phyloP scores from a whole-genome alignment of 2,329 filamentous ascomycete species.

The Pestalotiopsis sp. region DNA sequence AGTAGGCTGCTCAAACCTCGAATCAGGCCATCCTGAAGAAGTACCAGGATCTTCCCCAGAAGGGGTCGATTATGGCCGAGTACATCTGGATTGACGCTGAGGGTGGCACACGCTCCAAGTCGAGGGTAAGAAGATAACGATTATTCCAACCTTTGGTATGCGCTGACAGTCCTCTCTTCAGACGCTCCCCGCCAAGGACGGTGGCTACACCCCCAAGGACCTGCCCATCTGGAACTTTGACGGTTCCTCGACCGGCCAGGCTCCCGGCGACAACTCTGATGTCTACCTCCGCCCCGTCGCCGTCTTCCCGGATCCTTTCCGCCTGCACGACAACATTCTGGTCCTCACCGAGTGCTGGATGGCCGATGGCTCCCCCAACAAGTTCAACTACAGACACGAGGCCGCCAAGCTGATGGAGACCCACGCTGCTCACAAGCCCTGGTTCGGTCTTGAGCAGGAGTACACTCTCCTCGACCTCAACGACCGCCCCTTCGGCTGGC shows the following conservation, averaged over 20 bases:
- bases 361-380: conserved; percentile 91
- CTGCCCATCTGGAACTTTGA: conserved; percentile 61
- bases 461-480: conserved; percentile 89
- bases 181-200: conserved; percentile 49
- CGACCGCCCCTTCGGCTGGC: conserved; percentile 90
- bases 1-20: background rate
- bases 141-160: background rate
- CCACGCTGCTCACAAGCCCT: conserved; percentile 81
- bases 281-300: conserved; percentile 93
- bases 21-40: conserved; percentile 61
- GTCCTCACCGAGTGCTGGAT: conserved; percentile 96
- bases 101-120: conserved; percentile 90
- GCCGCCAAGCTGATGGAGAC: conserved; percentile 87
- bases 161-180: conserved; percentile 24
- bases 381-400: conserved; percentile 97
- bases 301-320: conserved; percentile 91
- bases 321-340: conserved; percentile 85
- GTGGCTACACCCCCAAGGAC: conserved; percentile 49
- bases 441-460: conserved; percentile 98
- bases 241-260: conserved; percentile 89
- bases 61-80: conserved; percentile 86
- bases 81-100: conserved; percentile 91
- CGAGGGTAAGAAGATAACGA: conserved; percentile 73
- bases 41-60: conserved; percentile 89
- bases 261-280: conserved; percentile 90